Evolutionary conservation across 441 rosid genomes (phyloP).

Genomic region (Manihot esculenta): DNA sequence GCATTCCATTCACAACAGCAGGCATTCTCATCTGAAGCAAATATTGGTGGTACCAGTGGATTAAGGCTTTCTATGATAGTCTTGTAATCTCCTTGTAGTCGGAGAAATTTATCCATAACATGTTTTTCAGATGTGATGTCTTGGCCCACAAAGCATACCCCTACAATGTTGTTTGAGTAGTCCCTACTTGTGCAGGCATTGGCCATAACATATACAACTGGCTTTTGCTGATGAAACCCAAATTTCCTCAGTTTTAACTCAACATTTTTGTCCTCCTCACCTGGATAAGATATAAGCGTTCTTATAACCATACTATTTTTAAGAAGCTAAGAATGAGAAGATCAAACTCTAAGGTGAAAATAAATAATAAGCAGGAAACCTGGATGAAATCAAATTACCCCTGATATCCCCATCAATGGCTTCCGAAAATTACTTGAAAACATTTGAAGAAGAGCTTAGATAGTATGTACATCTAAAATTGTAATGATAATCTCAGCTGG

Average conservation of each 20-base stretch:
- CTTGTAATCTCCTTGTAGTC: constrained; percentile 74
- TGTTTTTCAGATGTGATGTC: constrained; percentile 69
- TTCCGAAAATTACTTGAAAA: not conserved
- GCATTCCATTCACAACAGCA: constrained; percentile 90
- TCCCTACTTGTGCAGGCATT: constrained; percentile 84
- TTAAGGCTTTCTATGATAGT: constrained; percentile 65
- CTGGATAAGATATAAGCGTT: constrained; percentile 34
- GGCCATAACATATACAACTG: constrained; percentile 44
- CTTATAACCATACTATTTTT: not conserved
- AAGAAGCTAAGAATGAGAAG: not conserved
- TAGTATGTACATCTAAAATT: not conserved
- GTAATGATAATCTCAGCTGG: not conserved
- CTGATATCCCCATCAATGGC: not conserved
- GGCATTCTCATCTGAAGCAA: constrained; percentile 73
- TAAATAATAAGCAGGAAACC: not conserved
- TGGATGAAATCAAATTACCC: not conserved
- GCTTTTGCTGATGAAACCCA: constrained; percentile 34
- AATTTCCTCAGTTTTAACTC: constrained; percentile 67
- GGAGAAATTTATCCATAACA: constrained; percentile 63
- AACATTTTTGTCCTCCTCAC: constrained; percentile 67
- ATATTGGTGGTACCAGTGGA: constrained; percentile 85
- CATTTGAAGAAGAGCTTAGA: not conserved
- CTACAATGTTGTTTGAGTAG: constrained; percentile 46
- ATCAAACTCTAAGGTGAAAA: not conserved
- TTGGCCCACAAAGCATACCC: constrained; percentile 84